A percentile compares a stretch with the other conserved stretches of the same genome.
Evolutionary conservation across 2,329 filamentous ascomycete genomes (phyloP).

Genomic region (Aspergillus brasiliensis): DNA sequence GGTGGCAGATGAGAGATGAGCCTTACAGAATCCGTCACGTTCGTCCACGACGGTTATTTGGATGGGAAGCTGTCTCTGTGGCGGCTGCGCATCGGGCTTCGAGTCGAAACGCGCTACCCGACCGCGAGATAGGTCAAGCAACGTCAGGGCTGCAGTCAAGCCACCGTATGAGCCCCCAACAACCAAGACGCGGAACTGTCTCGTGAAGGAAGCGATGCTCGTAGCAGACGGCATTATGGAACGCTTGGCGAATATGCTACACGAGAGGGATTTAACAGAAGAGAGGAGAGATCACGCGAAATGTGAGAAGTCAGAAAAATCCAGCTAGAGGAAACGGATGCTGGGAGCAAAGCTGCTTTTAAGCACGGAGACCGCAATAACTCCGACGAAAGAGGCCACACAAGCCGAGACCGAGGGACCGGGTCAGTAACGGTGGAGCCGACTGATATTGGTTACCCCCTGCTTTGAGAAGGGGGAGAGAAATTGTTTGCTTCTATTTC

Average conservation of each 20-base stretch:
- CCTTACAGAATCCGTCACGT: conserved; percentile 76
- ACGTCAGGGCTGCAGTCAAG: conserved; percentile 65
- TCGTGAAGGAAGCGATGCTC: conserved; percentile 22
- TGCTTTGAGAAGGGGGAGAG: not conserved
- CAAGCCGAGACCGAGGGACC: conserved; percentile 8
- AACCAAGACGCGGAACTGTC: conserved; percentile 60
- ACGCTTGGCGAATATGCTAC: not conserved
- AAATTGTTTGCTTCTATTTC: not conserved
- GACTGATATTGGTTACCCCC: not conserved
- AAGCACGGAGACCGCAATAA: not conserved
- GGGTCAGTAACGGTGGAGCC: conserved; percentile 4
- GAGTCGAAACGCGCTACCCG: conserved; percentile 49
- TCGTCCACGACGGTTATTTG: conserved; percentile 77
- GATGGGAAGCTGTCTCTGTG: conserved; percentile 54
- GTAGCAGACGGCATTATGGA: conserved; percentile 31
- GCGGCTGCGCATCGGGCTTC: conserved; percentile 24
- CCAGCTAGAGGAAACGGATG: not conserved
- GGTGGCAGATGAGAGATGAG: not conserved
- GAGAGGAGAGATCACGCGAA: not conserved
- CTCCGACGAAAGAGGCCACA: not conserved
- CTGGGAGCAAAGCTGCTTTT: not conserved
- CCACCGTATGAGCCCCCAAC: conserved; percentile 75
- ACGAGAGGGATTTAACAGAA: not conserved
- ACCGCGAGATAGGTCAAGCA: conserved; percentile 67
- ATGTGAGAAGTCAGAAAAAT: too few relatives aligned